These are phyloP conservation scores for Apiospora pterosperma DNA, from an alignment of 2,329 filamentous ascomycete genomes.

Conservation along the genomic window DNA sequence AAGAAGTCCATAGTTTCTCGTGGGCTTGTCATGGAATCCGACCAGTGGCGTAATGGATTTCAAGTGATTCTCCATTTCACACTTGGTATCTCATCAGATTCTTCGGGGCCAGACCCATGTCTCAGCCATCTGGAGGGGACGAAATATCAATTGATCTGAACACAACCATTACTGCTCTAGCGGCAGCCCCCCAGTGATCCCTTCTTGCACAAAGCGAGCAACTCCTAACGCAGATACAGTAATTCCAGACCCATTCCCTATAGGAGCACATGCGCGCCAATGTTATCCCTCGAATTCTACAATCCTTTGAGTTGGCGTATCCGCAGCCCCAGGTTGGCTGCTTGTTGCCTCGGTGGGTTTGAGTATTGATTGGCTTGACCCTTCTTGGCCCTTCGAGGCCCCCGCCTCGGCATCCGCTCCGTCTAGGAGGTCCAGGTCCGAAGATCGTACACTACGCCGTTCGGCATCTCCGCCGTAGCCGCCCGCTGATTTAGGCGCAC, in stretches of 20 bases:
- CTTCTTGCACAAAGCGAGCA: constrained; percentile 11
- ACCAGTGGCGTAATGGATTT: neutral
- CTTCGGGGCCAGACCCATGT: constrained; percentile 15
- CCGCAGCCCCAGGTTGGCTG: constrained; percentile 17
- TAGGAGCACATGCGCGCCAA: neutral
- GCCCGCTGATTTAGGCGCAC: constrained; percentile 28
- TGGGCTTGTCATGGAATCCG: neutral
- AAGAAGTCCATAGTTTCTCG: neutral
- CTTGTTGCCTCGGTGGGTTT: constrained; percentile 20
- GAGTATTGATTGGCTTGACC: constrained; percentile 23
- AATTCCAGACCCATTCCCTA: constrained; percentile 23
- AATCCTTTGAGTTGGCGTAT: constrained; percentile 34
- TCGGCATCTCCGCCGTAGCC: constrained; percentile 54
- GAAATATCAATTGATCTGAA: constrained; percentile 14
- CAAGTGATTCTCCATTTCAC: neutral
- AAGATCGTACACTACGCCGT: constrained; percentile 60
- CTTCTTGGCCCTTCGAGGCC: constrained; percentile 32
- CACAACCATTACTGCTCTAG: constrained; percentile 18
- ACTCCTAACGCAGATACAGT: constrained; percentile 15
- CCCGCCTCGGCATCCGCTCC: constrained; percentile 71
- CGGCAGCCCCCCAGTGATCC: neutral
- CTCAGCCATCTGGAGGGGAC: constrained; percentile 14
- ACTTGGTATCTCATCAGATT: constrained; percentile 9
- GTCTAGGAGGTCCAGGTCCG: constrained; percentile 68
- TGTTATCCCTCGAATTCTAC: constrained; percentile 44